These are phyloP conservation scores for Aspergillus campestris DNA, from an alignment of 495 filamentous ascomycete genomes.

Conservation along the genomic window DNA sequence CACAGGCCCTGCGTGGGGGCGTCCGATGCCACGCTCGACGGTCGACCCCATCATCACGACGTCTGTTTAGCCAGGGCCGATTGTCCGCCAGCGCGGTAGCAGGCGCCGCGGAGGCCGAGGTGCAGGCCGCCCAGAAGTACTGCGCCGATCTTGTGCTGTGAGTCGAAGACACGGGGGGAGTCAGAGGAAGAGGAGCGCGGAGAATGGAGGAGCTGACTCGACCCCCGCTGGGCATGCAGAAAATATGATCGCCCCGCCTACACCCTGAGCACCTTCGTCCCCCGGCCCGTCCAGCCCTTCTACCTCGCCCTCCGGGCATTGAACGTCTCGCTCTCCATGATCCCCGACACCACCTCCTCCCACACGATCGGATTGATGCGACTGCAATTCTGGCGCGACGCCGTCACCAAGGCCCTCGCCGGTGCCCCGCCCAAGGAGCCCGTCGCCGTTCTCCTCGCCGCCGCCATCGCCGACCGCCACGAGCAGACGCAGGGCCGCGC, in stretches of 20 bases:
- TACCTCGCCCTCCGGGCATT: conserved; percentile 88
- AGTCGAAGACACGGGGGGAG: background rate
- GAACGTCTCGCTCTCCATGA: conserved; percentile 80
- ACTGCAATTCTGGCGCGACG: conserved; percentile 90
- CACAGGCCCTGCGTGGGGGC: too few relatives aligned
- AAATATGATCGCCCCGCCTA: conserved; percentile 82
- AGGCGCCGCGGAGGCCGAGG: conserved; percentile 33
- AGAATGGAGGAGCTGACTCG: conserved; percentile 3
- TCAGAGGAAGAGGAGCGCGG: background rate
- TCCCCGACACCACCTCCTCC: conserved; percentile 80
- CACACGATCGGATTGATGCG: conserved; percentile 76
- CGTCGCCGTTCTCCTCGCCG: conserved; percentile 72
- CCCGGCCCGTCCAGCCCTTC: conserved; percentile 57
- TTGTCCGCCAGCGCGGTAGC: conserved; percentile 10
- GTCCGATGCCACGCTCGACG: too few relatives aligned
- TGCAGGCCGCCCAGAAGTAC: conserved; percentile 46
- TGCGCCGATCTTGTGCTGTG: conserved; percentile 52
- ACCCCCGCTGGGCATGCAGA: conserved; percentile 26
- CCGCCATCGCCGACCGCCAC: conserved; percentile 55
- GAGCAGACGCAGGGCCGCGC: conserved; percentile 44
- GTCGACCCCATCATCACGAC: background rate
- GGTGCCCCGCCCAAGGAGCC: conserved; percentile 78
- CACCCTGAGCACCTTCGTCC: conserved; percentile 77
- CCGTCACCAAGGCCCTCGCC: conserved; percentile 63
- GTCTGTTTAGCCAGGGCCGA: conserved; percentile 19